These are phyloP conservation scores for Xylariaceae sp. DNA, from an alignment of 2,329 filamentous ascomycete genomes.

Conservation along the genomic window DNA sequence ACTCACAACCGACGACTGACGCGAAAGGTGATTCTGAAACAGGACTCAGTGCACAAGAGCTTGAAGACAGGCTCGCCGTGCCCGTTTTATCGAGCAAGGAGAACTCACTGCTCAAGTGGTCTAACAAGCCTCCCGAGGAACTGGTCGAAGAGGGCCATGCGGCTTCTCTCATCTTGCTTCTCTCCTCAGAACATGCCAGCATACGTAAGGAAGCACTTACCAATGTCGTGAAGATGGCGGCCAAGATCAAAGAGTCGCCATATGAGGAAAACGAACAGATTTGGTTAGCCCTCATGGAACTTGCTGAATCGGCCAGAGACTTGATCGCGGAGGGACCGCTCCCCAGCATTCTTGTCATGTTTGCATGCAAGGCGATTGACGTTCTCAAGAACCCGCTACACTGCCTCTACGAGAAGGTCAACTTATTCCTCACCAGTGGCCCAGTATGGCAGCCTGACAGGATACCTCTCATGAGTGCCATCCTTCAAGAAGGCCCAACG, in stretches of 20 bases:
- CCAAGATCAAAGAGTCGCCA: constrained; percentile 59
- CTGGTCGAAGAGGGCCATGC: constrained; percentile 73
- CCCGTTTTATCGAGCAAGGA: constrained; percentile 45
- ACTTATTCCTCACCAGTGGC: constrained; percentile 71
- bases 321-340: constrained; percentile 53
- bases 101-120: constrained; percentile 58
- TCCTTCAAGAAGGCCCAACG: constrained; percentile 48
- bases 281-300: constrained; percentile 73
- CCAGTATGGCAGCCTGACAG: constrained; percentile 71
- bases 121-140: constrained; percentile 70
- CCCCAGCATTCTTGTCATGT: constrained; percentile 69
- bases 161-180: constrained; percentile 63
- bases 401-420: constrained; percentile 79
- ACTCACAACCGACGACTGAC: constrained; percentile 7
- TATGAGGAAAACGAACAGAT: constrained; percentile 73
- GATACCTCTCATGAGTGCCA: constrained; percentile 63
- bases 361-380: constrained; percentile 63
- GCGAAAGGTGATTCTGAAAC: background rate
- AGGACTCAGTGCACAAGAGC: constrained; percentile 37
- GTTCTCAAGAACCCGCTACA: constrained; percentile 74
- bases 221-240: constrained; percentile 61
- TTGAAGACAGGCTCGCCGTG: constrained; percentile 49
- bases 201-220: constrained; percentile 73
- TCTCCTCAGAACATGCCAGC: constrained; percentile 68
- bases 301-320: constrained; percentile 65